Evolutionary conservation across 2,329 filamentous ascomycete species (phyloP), one percentile per base, ranked within the genome.

Genomic region (Penicillium sp.): DNA sequence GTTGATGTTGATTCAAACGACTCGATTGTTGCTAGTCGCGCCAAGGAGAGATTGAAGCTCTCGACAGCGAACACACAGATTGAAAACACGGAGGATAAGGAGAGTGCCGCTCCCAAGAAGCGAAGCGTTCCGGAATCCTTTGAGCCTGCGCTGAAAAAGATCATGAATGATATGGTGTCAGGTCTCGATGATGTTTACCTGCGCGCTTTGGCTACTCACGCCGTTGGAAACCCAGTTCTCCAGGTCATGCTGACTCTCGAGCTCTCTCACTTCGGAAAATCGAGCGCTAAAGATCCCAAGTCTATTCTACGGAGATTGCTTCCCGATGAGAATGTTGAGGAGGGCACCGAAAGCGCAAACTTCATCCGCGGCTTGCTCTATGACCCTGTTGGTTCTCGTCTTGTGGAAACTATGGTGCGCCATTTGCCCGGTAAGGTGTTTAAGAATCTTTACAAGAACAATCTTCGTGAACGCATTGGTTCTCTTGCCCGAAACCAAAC

Each of bases 351-450:
- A 33, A 89, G 87, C 49, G 89, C 90, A 4, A 83, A 85, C 16
- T 96, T 98, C 70, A 84, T 98, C 71, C 92, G 90, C 67, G 87
- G 90, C 55, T 84, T 98, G 70, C 81, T 97, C 26, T 98, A 97
- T 74, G 92, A 98, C 69, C 83, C 89, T 1, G 88, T 98, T 51
- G 95, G 95, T 16, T 97, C 93, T 3, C 88, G 93, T 45, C 81
- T 99, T 2, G 82, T 98, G 22, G 95, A 99, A 77, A 91, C 88
- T 0, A 88, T 99, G 61, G 85, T 97, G 61, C 84, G 87, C 26
- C 84, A 89, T 69, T 86, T 88, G 16, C 92, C 95, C 0, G 92
- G 90, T 44, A 96, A 95, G 75, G 78, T 92, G 33, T 99, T 98
- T 84, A 97, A 96, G 75, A 84, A 86, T 14, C 82, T 99, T 6